Evolutionary conservation across 768 basidiomycete genomes (phyloP), one percentile per base, ranked within the genome.

Genomic region (Chalciporus piperatus): DNA sequence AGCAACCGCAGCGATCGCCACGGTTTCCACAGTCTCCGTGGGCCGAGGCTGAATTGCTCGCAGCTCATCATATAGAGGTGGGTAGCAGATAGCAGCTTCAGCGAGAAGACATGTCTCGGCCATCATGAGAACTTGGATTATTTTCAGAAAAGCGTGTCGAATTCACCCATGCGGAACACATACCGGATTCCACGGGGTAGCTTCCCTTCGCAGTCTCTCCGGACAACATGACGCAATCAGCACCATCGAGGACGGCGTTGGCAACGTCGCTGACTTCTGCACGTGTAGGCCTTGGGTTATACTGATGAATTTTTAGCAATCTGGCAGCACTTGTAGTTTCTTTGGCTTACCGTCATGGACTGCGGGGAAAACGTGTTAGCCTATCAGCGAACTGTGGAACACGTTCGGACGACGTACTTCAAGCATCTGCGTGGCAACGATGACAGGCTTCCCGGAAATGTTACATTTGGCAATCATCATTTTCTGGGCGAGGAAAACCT

Each of bases 391-490:
- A 16, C 8, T 33, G 27, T 48, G 42, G 13, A 38, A 48, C 37
- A 17, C 30, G 27, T n/a, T 8, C 28, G 20, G 25, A 61, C 76
- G 25, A 61, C 76, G 53, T 55, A 88, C 89, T 80, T 98, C 96
- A 60, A 99, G 86, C 96, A 99, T 99, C 72, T 99, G 96, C 13
- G 97, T 99, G 10, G 97, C 97, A 55, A 97, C 95, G 68, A 99
- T 98, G 65, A 92, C 90, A 38, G 97, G 95, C 78, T 99, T 99
- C 62, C 97, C 97, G 48, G 82, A 86, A 65, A 96, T 89, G 78
- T 97, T 98, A 76, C 94, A 97, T 77, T 98, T 98, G 53, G 96
- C 84, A 62, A 98, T 99, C 95, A 99, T 99, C 96, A 98, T 98
- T 78, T 99, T 99, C 72, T 99, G 97, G 8, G 97, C 97, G 63